A percentile compares a stretch with the other conserved stretches of the same genome.
Conservation (phyloP, 164 flowering plant genomes). For the Saururus chinensis region DNA sequence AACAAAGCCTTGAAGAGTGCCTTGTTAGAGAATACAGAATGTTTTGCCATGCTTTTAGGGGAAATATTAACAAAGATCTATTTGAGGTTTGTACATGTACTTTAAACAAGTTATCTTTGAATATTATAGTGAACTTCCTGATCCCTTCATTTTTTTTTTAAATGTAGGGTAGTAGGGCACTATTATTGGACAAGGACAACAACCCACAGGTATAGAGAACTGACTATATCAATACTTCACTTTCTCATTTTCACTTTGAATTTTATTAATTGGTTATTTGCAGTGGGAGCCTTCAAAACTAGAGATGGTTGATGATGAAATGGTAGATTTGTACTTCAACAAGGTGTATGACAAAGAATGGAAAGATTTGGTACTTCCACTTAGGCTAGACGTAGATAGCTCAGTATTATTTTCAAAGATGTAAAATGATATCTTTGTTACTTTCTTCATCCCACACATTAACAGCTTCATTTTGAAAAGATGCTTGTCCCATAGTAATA, state of each 20-base stretch:
- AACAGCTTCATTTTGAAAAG: no score
- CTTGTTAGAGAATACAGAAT: constrained; percentile 75
- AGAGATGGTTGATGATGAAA: constrained; percentile 45
- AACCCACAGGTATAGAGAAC: constrained; percentile 19
- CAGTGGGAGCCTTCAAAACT: constrained; percentile 89
- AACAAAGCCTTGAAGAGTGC: constrained; percentile 78
- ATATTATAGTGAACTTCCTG: background rate
- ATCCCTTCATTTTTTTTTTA: background rate
- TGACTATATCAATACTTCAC: no score
- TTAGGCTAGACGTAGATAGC: constrained; percentile 34
- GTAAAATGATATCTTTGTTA: no score
- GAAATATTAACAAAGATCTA: constrained; percentile 53
- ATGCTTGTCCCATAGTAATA: no score
- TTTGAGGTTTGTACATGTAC: no score
- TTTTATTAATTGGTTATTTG: background rate
- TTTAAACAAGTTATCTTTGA: no score
- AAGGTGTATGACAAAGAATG: constrained; percentile 55
- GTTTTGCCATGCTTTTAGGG: constrained; percentile 57
- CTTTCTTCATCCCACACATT: no score
- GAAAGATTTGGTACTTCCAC: constrained; percentile 67
- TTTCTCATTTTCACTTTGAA: background rate
- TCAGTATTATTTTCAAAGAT: constrained; percentile 39
- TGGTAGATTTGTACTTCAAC: constrained; percentile 64
- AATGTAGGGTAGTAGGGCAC: constrained; percentile 61
- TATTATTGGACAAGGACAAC: constrained; percentile 57